Conservation (phyloP, 2,329 filamentous ascomycete genomes). For the Ramularia collo-cygni region DNA sequence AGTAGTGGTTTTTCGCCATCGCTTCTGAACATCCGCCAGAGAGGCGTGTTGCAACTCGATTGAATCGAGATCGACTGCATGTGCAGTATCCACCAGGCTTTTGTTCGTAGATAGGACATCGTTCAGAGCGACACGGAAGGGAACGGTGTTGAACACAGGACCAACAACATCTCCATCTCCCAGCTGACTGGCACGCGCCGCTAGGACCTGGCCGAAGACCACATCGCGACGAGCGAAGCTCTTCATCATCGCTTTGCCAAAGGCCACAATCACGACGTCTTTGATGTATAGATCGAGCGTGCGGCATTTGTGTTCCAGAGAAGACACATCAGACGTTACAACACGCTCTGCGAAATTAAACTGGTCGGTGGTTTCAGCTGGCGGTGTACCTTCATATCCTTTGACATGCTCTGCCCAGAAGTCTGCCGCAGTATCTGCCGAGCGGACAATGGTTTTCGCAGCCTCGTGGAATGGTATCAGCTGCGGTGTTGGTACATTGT, state of each 20-base stretch:
- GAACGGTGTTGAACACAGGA: conserved; percentile 14
- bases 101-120: conserved; percentile 9
- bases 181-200: conserved; percentile 6
- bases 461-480: conserved; percentile 11
- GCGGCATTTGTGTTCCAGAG: conserved; percentile 6
- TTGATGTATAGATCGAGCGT: conserved; percentile 8
- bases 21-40: conserved; percentile 11
- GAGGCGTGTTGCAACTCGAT: conserved; percentile 12
- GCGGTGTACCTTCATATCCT: conserved; percentile 7
- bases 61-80: conserved; percentile 5
- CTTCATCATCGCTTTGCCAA: conserved; percentile 8
- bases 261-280: conserved; percentile 8
- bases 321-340: background rate
- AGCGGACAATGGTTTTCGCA: conserved; percentile 6
- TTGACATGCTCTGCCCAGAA: conserved; percentile 11
- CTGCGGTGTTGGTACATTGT: conserved; percentile 1
- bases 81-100: conserved; percentile 5
- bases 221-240: conserved; percentile 7
- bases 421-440: conserved; percentile 6
- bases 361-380: background rate
- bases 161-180: conserved; percentile 9
- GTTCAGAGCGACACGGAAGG: conserved; percentile 10
- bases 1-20: conserved; percentile 4
- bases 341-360: conserved; percentile 2
- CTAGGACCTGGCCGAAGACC: conserved; percentile 15